These are phyloP conservation scores for Aurantiochytrium sp. DNA, from an alignment of 108 stramenopile genomes.

Conservation along the genomic window DNA sequence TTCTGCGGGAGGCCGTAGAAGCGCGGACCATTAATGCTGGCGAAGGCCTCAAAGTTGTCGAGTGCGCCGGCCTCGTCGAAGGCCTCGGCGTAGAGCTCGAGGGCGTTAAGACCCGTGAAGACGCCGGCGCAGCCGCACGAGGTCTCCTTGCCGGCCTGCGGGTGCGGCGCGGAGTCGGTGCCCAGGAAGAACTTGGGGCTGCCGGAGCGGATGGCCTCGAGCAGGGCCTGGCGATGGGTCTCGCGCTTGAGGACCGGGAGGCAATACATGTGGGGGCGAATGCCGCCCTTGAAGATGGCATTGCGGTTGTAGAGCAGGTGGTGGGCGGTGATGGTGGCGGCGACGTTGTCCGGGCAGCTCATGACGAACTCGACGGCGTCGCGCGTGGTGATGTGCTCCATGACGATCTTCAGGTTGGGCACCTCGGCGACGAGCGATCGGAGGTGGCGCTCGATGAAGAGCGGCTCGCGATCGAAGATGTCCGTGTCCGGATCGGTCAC, in stretches of 20 bases:
- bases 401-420: conserved; percentile 85
- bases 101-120: conserved; percentile 85
- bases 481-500: conserved; percentile 82
- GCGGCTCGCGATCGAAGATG: conserved; percentile 92
- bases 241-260: conserved; percentile 96
- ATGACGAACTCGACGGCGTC: conserved; percentile 86
- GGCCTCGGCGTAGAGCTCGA: conserved; percentile 91
- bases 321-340: conserved; percentile 92
- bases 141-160: conserved; percentile 65
- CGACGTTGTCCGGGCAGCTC: conserved; percentile 67
- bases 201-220: conserved; percentile 82
- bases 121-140: conserved; percentile 95
- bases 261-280: conserved; percentile 96
- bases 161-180: conserved; percentile 96
- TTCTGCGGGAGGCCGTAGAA: conserved; percentile 83
- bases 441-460: conserved; percentile 86
- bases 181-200: conserved; percentile 89
- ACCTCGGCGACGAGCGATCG: conserved; percentile 74
- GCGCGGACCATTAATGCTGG: conserved; percentile 76
- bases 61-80: conserved; percentile 80
- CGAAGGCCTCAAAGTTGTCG: conserved; percentile 83
- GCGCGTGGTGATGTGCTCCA: conserved; percentile 89
- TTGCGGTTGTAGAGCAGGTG: conserved; percentile 97
- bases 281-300: conserved; percentile 75
- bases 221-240: conserved; percentile 78